Evolutionary conservation across 1,139 yeast species (phyloP).

Genomic region (Diutina siamensis): DNA sequence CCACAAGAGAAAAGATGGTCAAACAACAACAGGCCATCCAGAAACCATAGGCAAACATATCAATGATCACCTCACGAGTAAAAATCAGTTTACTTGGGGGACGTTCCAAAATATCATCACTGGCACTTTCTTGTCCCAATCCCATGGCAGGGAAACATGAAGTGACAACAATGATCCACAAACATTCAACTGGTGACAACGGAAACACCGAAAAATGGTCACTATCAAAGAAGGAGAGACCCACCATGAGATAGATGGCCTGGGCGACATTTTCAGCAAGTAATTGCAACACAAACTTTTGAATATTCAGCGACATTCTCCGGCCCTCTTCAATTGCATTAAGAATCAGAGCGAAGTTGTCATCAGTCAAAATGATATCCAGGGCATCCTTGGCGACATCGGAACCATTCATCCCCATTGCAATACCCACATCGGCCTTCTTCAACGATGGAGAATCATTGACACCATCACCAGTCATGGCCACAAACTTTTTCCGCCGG

Average conservation of each 20-base stretch:
- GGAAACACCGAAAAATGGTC: conserved; percentile 61
- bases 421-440: conserved; percentile 76
- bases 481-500: conserved; percentile 3
- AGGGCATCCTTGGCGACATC: conserved; percentile 78
- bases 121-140: conserved; percentile 62
- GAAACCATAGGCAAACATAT: conserved; percentile 65
- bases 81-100: conserved; percentile 60
- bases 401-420: conserved; percentile 78
- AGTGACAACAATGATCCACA: conserved; percentile 72
- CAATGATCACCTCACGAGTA: conserved; percentile 59
- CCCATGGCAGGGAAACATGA: conserved; percentile 85
- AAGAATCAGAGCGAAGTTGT: conserved; percentile 66
- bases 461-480: conserved; percentile 12
- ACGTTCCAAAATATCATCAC: conserved; percentile 51
- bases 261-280: conserved; percentile 74
- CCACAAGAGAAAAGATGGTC: conserved; percentile 51
- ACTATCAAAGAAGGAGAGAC: conserved; percentile 56
- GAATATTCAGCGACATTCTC: conserved; percentile 71
- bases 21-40: conserved; percentile 69
- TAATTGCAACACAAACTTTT: conserved; percentile 71
- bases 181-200: conserved; percentile 65
- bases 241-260: conserved; percentile 59
- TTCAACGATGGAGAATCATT: conserved; percentile 77
- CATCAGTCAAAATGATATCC: conserved; percentile 65
- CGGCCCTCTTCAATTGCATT: conserved; percentile 78